A percentile compares a stretch with the other conserved stretches of the same genome.
phyloP scores from a whole-genome alignment of 306 rosid genomes.

The Cucurbita argyrosperma region DNA sequence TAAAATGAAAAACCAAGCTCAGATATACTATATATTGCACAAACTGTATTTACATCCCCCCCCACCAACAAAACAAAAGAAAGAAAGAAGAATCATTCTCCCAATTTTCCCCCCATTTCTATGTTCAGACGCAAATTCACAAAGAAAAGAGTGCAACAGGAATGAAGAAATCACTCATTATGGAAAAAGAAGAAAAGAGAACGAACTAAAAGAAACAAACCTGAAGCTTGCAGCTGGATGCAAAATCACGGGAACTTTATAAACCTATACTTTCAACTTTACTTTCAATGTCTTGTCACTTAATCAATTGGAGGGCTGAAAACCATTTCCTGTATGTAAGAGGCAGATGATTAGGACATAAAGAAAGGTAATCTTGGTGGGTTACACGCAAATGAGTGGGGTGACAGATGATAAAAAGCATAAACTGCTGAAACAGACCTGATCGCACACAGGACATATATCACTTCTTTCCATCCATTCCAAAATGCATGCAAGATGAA shows the following conservation, averaged over 20 bases:
- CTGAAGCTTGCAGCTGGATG: not conserved
- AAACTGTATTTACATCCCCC: conserved; percentile 2
- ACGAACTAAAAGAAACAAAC: conserved; percentile 4
- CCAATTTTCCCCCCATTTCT: not conserved
- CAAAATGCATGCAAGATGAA: conserved; percentile 95
- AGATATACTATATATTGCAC: conserved; percentile 1
- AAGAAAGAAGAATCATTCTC: not conserved
- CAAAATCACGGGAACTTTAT: conserved; percentile 11
- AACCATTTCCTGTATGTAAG: conserved; percentile 55
- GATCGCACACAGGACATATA: conserved; percentile 76
- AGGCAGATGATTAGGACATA: not conserved
- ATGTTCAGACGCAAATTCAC: not conserved
- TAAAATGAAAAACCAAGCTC: conserved; percentile 16
- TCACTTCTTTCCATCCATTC: conserved; percentile 99
- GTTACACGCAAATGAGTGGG: not conserved
- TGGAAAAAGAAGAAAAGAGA: not conserved
- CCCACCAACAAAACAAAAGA: not conserved
- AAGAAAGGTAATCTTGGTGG: not conserved
- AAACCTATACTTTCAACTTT: conserved; percentile 22
- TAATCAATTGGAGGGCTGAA: conserved; percentile 62
- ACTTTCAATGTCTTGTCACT: conserved; percentile 16
- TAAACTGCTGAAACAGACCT: conserved; percentile 31
- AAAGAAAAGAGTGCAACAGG: not conserved
- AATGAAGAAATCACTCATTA: not conserved
- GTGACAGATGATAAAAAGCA: not conserved